These are phyloP conservation scores for Hibiscus mutabilis DNA, from an alignment of 345 rosid genomes.

Conservation along the genomic window DNA sequence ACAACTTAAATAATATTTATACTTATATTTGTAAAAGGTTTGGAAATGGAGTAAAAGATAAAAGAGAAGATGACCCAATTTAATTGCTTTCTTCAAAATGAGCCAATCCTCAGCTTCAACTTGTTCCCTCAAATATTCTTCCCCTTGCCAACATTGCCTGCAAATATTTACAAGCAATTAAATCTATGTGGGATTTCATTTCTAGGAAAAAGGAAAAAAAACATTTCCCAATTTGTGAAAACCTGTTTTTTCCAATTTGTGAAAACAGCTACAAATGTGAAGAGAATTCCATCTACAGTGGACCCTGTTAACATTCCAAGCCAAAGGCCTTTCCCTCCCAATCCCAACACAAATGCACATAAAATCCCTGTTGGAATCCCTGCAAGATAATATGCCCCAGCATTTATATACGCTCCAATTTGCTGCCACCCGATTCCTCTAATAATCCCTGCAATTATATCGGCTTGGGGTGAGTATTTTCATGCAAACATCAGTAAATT, in stretches of 20 bases:
- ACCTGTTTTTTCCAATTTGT: constrained; percentile 11
- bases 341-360: constrained; percentile 1
- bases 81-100: too few relatives aligned
- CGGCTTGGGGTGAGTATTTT: background rate
- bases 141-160: background rate
- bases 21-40: too few relatives aligned
- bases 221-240: background rate
- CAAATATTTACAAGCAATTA: background rate
- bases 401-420: constrained; percentile 8
- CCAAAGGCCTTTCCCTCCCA: constrained; percentile 12
- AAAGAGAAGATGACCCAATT: too few relatives aligned
- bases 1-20: too few relatives aligned
- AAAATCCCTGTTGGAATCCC: constrained; percentile 11
- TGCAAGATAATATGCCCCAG: constrained; percentile 7
- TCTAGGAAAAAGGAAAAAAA: background rate
- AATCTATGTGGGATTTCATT: background rate
- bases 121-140: background rate
- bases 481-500: background rate
- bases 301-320: background rate
- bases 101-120: too few relatives aligned
- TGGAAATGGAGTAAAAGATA: too few relatives aligned
- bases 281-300: background rate
- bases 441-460: background rate
- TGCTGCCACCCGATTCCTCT: constrained; percentile 22
- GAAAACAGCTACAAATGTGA: background rate